phyloP scores from a whole-genome alignment of 306 rosid genomes.

The Gillenia trifoliata region DNA sequence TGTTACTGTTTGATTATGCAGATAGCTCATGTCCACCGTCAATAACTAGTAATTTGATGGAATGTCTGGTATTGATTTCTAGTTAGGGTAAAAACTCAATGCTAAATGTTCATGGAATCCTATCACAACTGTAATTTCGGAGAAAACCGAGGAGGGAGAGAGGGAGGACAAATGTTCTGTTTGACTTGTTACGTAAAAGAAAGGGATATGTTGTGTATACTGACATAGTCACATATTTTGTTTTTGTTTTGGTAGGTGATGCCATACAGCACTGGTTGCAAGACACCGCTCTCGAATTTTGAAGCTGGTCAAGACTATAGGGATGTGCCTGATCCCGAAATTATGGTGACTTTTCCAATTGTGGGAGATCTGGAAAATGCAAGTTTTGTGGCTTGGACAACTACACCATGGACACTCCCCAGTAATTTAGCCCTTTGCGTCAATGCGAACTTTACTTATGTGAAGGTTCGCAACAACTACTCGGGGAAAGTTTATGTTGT shows the following conservation, averaged over 20 bases:
- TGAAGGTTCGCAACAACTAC: slow-evolving; percentile 81
- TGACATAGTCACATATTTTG: too few species aligned
- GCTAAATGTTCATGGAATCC: too few species aligned
- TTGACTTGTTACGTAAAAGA: too few species aligned
- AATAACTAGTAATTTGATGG: too few species aligned
- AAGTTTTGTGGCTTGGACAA: slow-evolving; percentile 96
- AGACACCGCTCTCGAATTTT: slow-evolving; percentile 90
- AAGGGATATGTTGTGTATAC: too few species aligned
- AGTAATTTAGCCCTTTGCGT: slow-evolving; percentile 90
- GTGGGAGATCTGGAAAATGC: slow-evolving; percentile 66
- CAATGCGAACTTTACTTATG: slow-evolving; percentile 68
- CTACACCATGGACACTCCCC: slow-evolving; percentile 99
- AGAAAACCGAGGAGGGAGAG: too few species aligned
- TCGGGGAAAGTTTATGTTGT: slow-evolving; percentile 68
- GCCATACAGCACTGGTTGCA: slow-evolving; percentile 98
- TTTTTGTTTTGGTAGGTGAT: slow-evolving; percentile 35
- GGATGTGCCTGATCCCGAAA: slow-evolving; percentile 93
- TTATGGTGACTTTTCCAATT: slow-evolving; percentile 75
- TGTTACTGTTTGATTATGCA: too few species aligned
- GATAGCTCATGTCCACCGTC: too few species aligned
- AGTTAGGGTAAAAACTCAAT: too few species aligned
- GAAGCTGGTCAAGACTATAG: slow-evolving; percentile 88
- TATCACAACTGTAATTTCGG: too few species aligned
- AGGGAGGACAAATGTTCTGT: too few species aligned
- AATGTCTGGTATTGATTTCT: too few species aligned